Conservation (phyloP, 2,329 filamentous ascomycete genomes). For the Pseudogymnoascus pannorum region DNA sequence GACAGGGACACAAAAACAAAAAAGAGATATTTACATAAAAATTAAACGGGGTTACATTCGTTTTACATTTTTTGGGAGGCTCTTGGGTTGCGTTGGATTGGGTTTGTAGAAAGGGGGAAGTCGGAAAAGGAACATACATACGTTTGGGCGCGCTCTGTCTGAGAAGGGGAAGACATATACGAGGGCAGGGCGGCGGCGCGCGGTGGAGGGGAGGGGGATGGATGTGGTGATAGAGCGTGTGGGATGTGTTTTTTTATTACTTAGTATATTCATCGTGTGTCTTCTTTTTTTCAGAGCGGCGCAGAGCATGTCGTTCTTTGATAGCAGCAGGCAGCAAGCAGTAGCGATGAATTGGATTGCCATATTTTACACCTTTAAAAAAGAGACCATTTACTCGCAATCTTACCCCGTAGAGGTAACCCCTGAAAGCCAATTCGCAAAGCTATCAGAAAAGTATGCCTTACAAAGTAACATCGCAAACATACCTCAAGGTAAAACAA, state of each 20-base stretch:
- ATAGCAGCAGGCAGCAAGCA: not conserved
- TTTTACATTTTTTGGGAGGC: not conserved
- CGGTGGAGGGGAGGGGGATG: not conserved
- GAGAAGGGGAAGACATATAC: not conserved
- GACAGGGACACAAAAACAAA: not conserved
- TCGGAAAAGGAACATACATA: not conserved
- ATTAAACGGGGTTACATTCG: not conserved
- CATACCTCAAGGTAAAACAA: not conserved
- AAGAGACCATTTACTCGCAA: no score
- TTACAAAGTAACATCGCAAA: not conserved
- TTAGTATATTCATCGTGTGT: not conserved
- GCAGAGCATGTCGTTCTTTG: not conserved
- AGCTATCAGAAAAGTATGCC: not conserved
- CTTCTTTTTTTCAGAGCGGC: not conserved
- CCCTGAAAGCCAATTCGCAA: not conserved
- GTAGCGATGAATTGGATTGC: slow-evolving; percentile 4
- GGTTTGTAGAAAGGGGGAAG: not conserved
- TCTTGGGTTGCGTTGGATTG: not conserved
- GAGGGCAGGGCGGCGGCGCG: not conserved
- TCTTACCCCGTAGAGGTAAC: not conserved
- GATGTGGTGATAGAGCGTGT: not conserved
- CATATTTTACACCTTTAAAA: not conserved
- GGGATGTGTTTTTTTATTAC: not conserved
- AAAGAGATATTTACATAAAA: not conserved
- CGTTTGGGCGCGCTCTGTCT: not conserved